Percentiles rank a stretch among this genome's conserved stretches.
These are phyloP conservation scores for Zangia roseola DNA, from an alignment of 768 basidiomycete genomes.

Conservation along the genomic window DNA sequence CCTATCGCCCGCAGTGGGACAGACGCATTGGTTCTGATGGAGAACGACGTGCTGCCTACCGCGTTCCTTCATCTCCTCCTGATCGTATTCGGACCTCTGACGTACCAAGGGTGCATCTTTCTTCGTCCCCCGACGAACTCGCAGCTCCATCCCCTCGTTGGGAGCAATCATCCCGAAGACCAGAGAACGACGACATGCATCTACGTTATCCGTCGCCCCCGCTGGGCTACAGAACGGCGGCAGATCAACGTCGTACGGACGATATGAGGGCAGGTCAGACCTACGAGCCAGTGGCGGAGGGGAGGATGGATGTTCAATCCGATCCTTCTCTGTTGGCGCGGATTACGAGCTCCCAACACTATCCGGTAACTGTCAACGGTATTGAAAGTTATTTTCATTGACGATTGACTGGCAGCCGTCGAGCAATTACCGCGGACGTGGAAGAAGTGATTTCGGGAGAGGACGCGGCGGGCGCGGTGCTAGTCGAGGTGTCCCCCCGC, in stretches of 20 bases:
- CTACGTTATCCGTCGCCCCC: conserved; percentile 8
- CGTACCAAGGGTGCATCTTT: neutral
- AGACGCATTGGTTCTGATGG: conserved; percentile 13
- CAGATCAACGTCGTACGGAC: conserved; percentile 6
- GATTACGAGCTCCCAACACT: conserved; percentile 19
- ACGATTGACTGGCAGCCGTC: conserved; percentile 9
- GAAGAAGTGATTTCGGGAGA: conserved; percentile 21
- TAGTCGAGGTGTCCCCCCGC: conserved; percentile 13
- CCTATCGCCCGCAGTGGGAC: conserved; percentile 10
- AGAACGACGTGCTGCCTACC: conserved; percentile 12
- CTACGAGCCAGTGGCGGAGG: conserved; percentile 14
- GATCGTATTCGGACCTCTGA: conserved; percentile 10
- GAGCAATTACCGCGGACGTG: conserved; percentile 19
- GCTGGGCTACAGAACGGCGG: neutral
- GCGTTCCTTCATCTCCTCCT: conserved; percentile 1
- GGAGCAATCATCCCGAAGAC: conserved; percentile 12
- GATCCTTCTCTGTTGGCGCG: conserved; percentile 25
- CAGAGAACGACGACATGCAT: conserved; percentile 14
- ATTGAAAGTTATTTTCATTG: neutral
- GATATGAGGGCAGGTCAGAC: conserved; percentile 5
- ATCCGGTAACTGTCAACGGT: conserved; percentile 18
- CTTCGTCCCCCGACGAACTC: neutral
- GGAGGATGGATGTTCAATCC: conserved; percentile 10
- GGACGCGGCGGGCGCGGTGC: conserved; percentile 22
- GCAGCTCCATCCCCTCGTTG: neutral